Evolutionary conservation across 768 basidiomycete genomes (phyloP).

Genomic region (Kockovaella imperatae): DNA sequence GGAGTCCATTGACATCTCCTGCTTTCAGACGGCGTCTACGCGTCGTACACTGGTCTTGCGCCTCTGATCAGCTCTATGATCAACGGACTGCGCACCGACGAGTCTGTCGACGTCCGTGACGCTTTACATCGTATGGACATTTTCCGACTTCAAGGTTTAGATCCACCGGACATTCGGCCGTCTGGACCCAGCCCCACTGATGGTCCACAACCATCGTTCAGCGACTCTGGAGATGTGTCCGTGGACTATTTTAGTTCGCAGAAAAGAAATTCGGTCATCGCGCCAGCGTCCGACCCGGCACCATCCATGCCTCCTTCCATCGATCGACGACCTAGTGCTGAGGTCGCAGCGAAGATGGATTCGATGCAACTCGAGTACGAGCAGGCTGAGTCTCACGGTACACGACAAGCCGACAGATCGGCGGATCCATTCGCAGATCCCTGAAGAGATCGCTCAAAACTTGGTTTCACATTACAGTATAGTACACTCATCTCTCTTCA

Average conservation of each 20-base stretch:
- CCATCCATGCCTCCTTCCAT: neutral
- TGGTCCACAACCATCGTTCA: neutral
- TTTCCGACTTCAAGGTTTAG: constrained; percentile 6
- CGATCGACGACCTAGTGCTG: neutral
- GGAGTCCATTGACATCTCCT: constrained; percentile 13
- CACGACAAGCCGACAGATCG: too few species aligned
- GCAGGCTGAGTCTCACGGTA: too few species aligned
- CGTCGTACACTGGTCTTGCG: too few species aligned
- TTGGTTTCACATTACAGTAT: too few species aligned
- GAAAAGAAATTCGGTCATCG: too few species aligned
- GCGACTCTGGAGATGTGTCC: too few species aligned
- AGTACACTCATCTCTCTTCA: too few species aligned
- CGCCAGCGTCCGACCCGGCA: neutral
- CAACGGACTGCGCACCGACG: constrained; percentile 15
- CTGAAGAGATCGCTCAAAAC: too few species aligned
- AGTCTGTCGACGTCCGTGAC: constrained; percentile 29
- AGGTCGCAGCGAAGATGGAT: neutral
- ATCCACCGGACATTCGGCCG: neutral
- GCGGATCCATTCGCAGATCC: too few species aligned
- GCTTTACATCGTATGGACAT: constrained; percentile 22
- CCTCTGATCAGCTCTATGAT: constrained; percentile 18
- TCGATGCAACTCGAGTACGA: neutral
- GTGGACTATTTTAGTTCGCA: too few species aligned
- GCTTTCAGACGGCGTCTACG: constrained; percentile 3
- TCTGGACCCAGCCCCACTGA: neutral